These are phyloP conservation scores for Fusarium concolor DNA, from an alignment of 2,329 filamentous ascomycete genomes.

Conservation along the genomic window DNA sequence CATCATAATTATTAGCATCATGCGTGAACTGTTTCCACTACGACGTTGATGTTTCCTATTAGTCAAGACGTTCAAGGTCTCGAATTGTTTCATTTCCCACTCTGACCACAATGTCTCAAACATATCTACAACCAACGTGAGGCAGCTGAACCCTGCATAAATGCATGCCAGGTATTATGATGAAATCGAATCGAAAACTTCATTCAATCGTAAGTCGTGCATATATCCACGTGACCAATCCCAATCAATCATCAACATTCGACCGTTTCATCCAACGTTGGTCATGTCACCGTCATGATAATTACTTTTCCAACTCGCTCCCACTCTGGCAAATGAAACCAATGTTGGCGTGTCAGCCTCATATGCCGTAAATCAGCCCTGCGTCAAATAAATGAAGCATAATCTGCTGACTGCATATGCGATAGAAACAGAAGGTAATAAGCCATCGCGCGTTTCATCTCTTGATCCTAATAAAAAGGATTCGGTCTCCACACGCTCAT, in stretches of 20 bases:
- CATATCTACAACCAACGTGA: constrained; percentile 14
- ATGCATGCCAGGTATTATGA: constrained; percentile 5
- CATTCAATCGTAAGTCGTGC: constrained; percentile 32
- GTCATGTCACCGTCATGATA: background rate
- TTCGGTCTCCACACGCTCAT: constrained; percentile 10
- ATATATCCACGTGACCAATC: constrained; percentile 10
- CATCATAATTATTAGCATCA: constrained; percentile 9
- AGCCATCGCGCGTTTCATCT: constrained; percentile 21
- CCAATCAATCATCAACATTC: background rate
- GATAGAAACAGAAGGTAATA: constrained; percentile 17
- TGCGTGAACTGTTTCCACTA: constrained; percentile 6
- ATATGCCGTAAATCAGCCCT: constrained; percentile 15
- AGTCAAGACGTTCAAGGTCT: constrained; percentile 13
- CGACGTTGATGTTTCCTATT: background rate
- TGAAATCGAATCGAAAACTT: constrained; percentile 7
- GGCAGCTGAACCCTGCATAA: background rate
- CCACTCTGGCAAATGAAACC: constrained; percentile 15
- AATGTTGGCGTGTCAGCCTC: constrained; percentile 13
- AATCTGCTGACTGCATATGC: constrained; percentile 19
- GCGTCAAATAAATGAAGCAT: constrained; percentile 30
- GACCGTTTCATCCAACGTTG: background rate
- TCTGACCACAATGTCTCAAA: constrained; percentile 24
- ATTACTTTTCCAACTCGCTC: constrained; percentile 22
- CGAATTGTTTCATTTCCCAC: constrained; percentile 27
- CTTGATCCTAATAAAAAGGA: constrained; percentile 16